A percentile compares a stretch with the other conserved stretches of the same genome.
These are phyloP conservation scores for Aspergillus sp. DNA, from an alignment of 2,329 filamentous ascomycete species.

Conservation along the genomic window DNA sequence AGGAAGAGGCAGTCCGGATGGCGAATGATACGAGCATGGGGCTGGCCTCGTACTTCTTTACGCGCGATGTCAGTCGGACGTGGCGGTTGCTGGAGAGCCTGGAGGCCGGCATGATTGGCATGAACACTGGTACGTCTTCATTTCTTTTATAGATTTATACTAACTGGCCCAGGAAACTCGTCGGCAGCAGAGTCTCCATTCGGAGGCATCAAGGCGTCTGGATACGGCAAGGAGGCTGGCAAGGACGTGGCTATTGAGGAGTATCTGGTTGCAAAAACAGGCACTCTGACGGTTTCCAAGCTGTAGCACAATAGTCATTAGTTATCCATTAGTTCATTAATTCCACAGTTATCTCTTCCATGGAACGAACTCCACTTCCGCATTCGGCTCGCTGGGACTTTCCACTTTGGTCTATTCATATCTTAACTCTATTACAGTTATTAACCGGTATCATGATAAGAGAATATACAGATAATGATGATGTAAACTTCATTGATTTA, in stretches of 20 bases:
- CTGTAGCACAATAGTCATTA: neutral
- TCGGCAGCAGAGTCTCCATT: constrained; percentile 25
- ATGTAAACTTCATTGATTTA: too few species aligned
- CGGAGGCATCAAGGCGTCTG: constrained; percentile 27
- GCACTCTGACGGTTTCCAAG: neutral
- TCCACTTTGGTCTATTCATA: too few species aligned
- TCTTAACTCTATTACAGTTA: too few species aligned
- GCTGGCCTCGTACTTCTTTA: constrained; percentile 6
- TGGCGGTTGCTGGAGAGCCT: constrained; percentile 14
- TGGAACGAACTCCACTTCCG: too few species aligned
- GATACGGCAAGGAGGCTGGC: constrained; percentile 54
- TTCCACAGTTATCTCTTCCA: too few species aligned
- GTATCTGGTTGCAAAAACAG: constrained; percentile 27
- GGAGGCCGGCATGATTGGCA: constrained; percentile 21
- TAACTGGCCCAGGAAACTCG: constrained; percentile 14
- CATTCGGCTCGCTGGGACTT: too few species aligned
- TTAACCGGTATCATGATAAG: too few species aligned
- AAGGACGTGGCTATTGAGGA: constrained; percentile 44
- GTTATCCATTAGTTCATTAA: too few species aligned
- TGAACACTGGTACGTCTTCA: constrained; percentile 20
- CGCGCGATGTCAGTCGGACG: constrained; percentile 4
- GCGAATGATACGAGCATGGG: constrained; percentile 11
- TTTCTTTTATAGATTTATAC: neutral
- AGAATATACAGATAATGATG: too few species aligned
- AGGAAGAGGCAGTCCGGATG: constrained; percentile 53